Conservation (phyloP, 208 protist species). For the Acanthamoeba culbertsoni region DNA sequence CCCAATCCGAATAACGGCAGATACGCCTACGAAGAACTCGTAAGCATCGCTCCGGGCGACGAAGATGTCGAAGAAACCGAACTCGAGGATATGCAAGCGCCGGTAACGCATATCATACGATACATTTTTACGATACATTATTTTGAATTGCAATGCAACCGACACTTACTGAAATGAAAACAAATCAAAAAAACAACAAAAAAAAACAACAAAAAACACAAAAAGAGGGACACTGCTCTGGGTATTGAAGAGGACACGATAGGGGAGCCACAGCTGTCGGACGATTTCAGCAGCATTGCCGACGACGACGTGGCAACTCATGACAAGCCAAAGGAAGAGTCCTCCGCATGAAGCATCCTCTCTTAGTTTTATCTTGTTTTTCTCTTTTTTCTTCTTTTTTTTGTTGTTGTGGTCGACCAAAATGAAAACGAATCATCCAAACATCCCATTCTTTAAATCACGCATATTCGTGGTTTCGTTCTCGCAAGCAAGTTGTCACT, state of each 20-base stretch:
- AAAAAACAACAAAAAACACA: not conserved
- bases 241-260: not conserved
- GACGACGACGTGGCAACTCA: not conserved
- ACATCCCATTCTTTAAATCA: no score
- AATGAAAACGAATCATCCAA: no score
- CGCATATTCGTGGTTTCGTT: no score
- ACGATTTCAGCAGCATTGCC: not conserved
- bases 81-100: constrained; percentile 24
- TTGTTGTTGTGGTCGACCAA: no score
- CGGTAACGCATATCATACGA: not conserved
- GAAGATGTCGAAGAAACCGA: not conserved
- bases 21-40: constrained; percentile 16
- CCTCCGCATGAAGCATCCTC: no score
- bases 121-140: not conserved
- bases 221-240: not conserved
- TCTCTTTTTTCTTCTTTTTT: no score
- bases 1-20: constrained; percentile 28
- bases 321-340: constrained; percentile 12
- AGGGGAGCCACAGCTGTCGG: not conserved
- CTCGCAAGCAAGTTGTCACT: not conserved
- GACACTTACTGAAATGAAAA: not conserved
- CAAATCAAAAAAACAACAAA: not conserved
- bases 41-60: not conserved
- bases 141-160: not conserved
- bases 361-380: no score